These are phyloP conservation scores for Lantana camara DNA, from an alignment of 257 asterid genomes.

Conservation along the genomic window DNA sequence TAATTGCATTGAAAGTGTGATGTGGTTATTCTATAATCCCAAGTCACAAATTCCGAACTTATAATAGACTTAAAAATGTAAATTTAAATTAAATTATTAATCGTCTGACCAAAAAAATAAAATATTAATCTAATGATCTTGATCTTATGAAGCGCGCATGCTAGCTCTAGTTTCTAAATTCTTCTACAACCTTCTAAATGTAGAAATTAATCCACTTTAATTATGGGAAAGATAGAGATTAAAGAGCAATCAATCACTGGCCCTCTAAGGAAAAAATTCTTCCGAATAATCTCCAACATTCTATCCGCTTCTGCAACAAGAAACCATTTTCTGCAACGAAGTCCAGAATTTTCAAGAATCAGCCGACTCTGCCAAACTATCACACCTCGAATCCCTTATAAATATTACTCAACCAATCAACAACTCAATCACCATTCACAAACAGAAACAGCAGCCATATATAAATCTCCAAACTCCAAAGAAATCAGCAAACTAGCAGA, in stretches of 20 bases:
- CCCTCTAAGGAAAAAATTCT: not conserved
- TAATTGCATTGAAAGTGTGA: too few relatives aligned
- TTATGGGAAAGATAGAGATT: not conserved
- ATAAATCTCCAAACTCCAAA: not conserved
- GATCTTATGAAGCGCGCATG: too few relatives aligned
- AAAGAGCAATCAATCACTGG: not conserved
- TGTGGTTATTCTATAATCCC: too few relatives aligned
- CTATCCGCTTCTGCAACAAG: constrained; percentile 6
- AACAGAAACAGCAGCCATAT: not conserved
- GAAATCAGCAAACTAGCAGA: not conserved
- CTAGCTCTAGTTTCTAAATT: constrained; percentile 13
- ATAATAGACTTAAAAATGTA: too few relatives aligned
- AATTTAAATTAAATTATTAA: too few relatives aligned
- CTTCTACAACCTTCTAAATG: not conserved
- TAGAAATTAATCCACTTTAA: not conserved
- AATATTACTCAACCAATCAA: constrained; percentile 18
- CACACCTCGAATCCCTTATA: constrained; percentile 20
- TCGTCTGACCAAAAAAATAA: too few relatives aligned
- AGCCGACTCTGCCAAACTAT: not conserved
- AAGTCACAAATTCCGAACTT: too few relatives aligned
- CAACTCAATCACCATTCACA: not conserved
- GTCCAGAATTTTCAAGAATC: constrained; percentile 35
- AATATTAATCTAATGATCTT: too few relatives aligned
- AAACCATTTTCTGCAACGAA: not conserved
- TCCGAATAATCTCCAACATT: constrained; percentile 37